Base-by-base conservation (phyloP, 2,329 filamentous ascomycete species). In the Cladobotryum mycophilum region DNA sequence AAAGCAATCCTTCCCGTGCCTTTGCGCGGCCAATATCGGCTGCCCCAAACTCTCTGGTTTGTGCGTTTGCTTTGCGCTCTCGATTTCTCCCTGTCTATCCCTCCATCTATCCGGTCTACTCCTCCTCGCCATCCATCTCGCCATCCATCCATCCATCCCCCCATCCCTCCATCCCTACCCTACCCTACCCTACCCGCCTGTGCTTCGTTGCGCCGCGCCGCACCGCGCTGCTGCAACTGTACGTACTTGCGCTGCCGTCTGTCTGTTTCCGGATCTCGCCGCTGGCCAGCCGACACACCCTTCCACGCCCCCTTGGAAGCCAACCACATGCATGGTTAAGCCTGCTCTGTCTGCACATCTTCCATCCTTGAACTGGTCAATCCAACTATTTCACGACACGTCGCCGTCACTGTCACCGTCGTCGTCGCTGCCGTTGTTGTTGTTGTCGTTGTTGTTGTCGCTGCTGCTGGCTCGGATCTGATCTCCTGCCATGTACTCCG, bases 381-480 rank as follows among this genome's bases (percentile, higher is more conserved):
- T 67, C 76, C 76, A 80, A 80, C 76, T 76, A 75, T 75, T 76
- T 78, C 76, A 75, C 76, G 76, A 80, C 77, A 80, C 78, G 76
- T 80, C 72, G 75, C 75, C 76, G 71, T 73, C 73, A 70, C 70
- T 64, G 63, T 65, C 67, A 62, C 65, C 66, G 69, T 66, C 66
- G 64, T 64, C 64, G 60, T 60, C 52, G 51, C 52, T 49, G 46
- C 50, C 47, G 41, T 40, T 49, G 48, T 48, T 47, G 41, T 38
- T 57, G 49, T 17, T 12, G 17, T 38, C 36, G 36, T 17, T 30
- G 25, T 30, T 11, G 36, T 58, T 54, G 54, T 42, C 41, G 45
- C 46, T 49, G 41, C 47, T 53, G 52, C 56, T 63, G 58, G 56
- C 53, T 58, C 57, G 58, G 49, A 51, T 52, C 53, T 53, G 49